Conservation (phyloP, 805 yeast species). For the Candida vaughaniae region DNA sequence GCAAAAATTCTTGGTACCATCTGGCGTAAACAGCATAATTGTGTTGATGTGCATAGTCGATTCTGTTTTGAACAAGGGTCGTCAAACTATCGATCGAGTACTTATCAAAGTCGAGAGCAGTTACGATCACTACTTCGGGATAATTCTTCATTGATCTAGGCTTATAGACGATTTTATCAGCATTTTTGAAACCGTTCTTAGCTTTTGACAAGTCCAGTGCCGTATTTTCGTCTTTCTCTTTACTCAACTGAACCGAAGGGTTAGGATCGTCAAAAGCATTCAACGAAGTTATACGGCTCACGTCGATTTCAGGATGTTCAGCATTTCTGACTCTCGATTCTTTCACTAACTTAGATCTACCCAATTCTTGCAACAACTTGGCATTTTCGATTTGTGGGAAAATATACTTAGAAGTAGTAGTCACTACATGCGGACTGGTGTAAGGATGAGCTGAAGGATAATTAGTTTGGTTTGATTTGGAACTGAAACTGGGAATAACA, state of each 20-base stretch:
- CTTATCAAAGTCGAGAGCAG: constrained; percentile 73
- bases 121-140: constrained; percentile 74
- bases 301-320: constrained; percentile 37
- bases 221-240: constrained; percentile 50
- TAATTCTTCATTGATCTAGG: constrained; percentile 35
- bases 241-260: constrained; percentile 29
- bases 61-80: constrained; percentile 77
- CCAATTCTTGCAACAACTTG: constrained; percentile 55
- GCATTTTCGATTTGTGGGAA: constrained; percentile 79
- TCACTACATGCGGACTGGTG: constrained; percentile 33
- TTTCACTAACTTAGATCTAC: constrained; percentile 50
- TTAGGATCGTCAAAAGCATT: constrained; percentile 46
- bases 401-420: constrained; percentile 52
- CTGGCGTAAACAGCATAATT: constrained; percentile 81
- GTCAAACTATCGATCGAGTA: constrained; percentile 60
- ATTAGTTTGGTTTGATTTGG: constrained; percentile 1
- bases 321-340: constrained; percentile 48
- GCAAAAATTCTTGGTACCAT: constrained; percentile 81
- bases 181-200: constrained; percentile 59
- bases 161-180: constrained; percentile 56
- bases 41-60: constrained; percentile 81
- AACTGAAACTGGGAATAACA: constrained; percentile 9
- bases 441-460: constrained; percentile 36
- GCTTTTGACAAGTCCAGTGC: constrained; percentile 44
- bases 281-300: constrained; percentile 31